Evolutionary conservation across 2,329 filamentous ascomycete genomes (phyloP).

Genomic region (Macroventuria anomochaeta): DNA sequence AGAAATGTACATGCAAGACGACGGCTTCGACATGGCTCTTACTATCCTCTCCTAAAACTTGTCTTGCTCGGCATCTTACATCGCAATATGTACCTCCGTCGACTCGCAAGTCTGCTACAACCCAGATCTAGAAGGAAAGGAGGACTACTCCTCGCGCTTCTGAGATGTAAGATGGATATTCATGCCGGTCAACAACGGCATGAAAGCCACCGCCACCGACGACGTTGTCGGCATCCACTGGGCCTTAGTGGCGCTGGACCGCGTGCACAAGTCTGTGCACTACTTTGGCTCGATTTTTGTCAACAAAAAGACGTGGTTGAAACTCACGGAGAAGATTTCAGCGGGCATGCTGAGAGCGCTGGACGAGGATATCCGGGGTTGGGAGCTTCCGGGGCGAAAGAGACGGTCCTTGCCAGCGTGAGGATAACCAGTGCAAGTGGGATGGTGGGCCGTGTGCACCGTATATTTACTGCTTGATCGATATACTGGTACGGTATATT

Average conservation of each 20-base stretch:
- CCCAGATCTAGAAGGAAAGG: slow-evolving; percentile 2
- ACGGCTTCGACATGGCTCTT: slow-evolving; percentile 29
- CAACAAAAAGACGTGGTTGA: not conserved
- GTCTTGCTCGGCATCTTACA: slow-evolving; percentile 15
- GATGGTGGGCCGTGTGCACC: slow-evolving; percentile 32
- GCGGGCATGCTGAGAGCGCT: slow-evolving; percentile 22
- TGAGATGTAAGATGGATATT: slow-evolving; percentile 32
- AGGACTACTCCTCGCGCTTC: slow-evolving; percentile 18
- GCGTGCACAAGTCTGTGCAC: slow-evolving; percentile 2
- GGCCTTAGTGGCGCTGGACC: slow-evolving; percentile 29
- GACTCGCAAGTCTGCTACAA: slow-evolving; percentile 19
- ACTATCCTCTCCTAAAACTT: slow-evolving; percentile 18
- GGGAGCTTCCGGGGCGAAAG: slow-evolving; percentile 2
- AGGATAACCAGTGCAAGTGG: slow-evolving; percentile 16
- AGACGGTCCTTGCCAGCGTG: slow-evolving; percentile 20
- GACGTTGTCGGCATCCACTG: slow-evolving; percentile 26
- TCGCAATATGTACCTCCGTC: slow-evolving; percentile 28
- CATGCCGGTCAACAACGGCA: slow-evolving; percentile 34
- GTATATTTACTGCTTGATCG: slow-evolving; percentile 27
- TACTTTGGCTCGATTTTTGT: slow-evolving; percentile 31
- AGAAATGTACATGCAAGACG: slow-evolving; percentile 27
- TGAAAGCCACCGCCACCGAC: slow-evolving; percentile 1
- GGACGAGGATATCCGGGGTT: slow-evolving; percentile 7
- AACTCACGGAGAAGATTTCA: not conserved
- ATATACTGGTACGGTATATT: slow-evolving; percentile 4